These are phyloP conservation scores for Amanita fuliginea DNA, from an alignment of 768 basidiomycete genomes.

Conservation along the genomic window DNA sequence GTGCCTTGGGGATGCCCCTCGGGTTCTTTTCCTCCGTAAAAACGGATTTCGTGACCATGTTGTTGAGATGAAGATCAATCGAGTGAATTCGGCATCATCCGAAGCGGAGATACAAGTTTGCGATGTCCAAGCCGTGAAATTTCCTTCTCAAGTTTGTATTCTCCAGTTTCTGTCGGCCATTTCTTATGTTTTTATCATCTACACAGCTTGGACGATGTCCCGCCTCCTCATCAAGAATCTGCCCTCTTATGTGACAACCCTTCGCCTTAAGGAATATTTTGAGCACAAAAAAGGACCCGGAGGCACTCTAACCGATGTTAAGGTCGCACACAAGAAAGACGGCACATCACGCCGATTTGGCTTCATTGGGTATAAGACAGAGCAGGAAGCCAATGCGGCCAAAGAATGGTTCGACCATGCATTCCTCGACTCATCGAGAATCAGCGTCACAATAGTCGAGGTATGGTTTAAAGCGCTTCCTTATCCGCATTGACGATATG, in stretches of 20 bases:
- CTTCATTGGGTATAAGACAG: slow-evolving; percentile 83
- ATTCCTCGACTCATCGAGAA: slow-evolving; percentile 70
- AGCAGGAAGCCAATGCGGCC: slow-evolving; percentile 62
- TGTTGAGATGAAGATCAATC: background rate
- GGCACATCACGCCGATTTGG: slow-evolving; percentile 83
- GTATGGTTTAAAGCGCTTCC: slow-evolving; percentile 30
- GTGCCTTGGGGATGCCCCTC: slow-evolving; percentile 89
- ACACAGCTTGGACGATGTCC: slow-evolving; percentile 34
- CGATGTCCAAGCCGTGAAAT: background rate
- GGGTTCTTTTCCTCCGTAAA: slow-evolving; percentile 57
- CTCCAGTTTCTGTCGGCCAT: background rate
- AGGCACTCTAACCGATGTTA: slow-evolving; percentile 77
- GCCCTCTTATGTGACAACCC: slow-evolving; percentile 55
- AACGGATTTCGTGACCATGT: slow-evolving; percentile 13
- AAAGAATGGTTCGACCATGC: slow-evolving; percentile 79
- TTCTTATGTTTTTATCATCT: background rate
- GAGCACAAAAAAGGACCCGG: slow-evolving; percentile 45
- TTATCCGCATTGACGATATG: background rate
- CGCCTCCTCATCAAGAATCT: slow-evolving; percentile 79
- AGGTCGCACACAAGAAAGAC: slow-evolving; percentile 64
- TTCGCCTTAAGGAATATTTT: slow-evolving; percentile 58
- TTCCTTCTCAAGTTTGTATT: slow-evolving; percentile 6
- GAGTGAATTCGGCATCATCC: slow-evolving; percentile 12
- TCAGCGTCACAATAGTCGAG: slow-evolving; percentile 68
- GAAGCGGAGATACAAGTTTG: slow-evolving; percentile 11